Evolutionary conservation across 257 asterid species (phyloP).

Genomic region (Catharanthus roseus): DNA sequence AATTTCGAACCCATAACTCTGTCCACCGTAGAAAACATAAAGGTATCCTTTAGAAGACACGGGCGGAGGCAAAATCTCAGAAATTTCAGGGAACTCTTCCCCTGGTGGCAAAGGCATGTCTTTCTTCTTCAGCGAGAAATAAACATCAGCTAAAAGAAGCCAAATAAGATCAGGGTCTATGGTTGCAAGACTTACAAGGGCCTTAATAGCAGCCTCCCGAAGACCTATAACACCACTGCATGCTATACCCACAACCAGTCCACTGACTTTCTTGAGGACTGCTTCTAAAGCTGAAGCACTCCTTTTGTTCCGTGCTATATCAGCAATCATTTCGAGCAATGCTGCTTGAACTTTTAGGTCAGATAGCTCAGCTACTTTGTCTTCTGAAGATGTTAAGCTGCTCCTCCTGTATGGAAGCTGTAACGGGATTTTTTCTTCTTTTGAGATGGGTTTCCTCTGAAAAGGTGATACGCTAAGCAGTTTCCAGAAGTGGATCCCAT

Average conservation of each 20-base stretch:
- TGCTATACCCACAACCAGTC: slow-evolving; percentile 69
- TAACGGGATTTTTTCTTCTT: slow-evolving; percentile 43
- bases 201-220: slow-evolving; percentile 58
- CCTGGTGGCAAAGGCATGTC: slow-evolving; percentile 45
- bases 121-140: slow-evolving; percentile 50
- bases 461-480: slow-evolving; percentile 76
- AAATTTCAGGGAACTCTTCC: slow-evolving; percentile 47
- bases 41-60: slow-evolving; percentile 54
- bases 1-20: slow-evolving; percentile 73
- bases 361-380: slow-evolving; percentile 57
- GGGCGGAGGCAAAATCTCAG: slow-evolving; percentile 57
- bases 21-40: slow-evolving; percentile 73
- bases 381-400: slow-evolving; percentile 38
- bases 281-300: slow-evolving; percentile 64
- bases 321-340: slow-evolving; percentile 64
- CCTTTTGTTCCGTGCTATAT: slow-evolving; percentile 44
- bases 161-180: slow-evolving; percentile 85
- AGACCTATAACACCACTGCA: slow-evolving; percentile 80
- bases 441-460: slow-evolving; percentile 46
- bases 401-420: slow-evolving; percentile 73
- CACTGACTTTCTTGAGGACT: slow-evolving; percentile 70
- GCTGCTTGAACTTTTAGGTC: slow-evolving; percentile 71
- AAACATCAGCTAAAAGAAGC: slow-evolving; percentile 87
- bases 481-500: slow-evolving; percentile 82
- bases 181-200: slow-evolving; percentile 65